Conservation (phyloP, 805 yeast genomes). For the Metschnikowia gruessii region DNA sequence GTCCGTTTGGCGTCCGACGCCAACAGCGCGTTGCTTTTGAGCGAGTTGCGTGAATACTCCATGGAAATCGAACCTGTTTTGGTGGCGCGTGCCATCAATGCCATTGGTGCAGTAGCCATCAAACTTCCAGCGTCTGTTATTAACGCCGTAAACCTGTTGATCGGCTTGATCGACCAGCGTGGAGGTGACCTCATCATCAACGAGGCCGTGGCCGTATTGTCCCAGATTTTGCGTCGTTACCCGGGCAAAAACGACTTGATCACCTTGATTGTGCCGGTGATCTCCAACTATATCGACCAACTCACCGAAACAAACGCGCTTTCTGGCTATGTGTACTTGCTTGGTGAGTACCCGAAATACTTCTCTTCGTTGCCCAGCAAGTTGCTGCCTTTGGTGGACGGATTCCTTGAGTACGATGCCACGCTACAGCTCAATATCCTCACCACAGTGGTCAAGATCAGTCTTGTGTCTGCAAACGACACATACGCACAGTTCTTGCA, state of each 20-base stretch:
- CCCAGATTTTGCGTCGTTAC: constrained; percentile 64
- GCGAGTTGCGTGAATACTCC: constrained; percentile 75
- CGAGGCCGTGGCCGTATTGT: constrained; percentile 59
- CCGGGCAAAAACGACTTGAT: constrained; percentile 50
- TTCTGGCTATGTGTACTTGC: constrained; percentile 62
- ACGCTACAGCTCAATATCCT: constrained; percentile 57
- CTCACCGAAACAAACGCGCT: constrained; percentile 50
- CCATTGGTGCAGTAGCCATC: constrained; percentile 71
- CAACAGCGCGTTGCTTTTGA: constrained; percentile 56
- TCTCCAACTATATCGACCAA: constrained; percentile 47
- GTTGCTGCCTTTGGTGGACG: constrained; percentile 45
- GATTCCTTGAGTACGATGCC: constrained; percentile 58
- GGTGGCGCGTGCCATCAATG: constrained; percentile 61
- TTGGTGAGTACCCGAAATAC: constrained; percentile 67
- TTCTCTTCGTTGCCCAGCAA: constrained; percentile 52
- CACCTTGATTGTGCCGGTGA: constrained; percentile 53
- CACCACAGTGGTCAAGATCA: constrained; percentile 60
- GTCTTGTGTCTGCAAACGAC: constrained; percentile 22
- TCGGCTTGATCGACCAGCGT: constrained; percentile 58
- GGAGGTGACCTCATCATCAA: constrained; percentile 58
- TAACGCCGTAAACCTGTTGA: constrained; percentile 58
- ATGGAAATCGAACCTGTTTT: constrained; percentile 83
- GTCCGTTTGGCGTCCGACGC: constrained; percentile 62
- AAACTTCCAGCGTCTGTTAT: constrained; percentile 52
- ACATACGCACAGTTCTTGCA: constrained; percentile 49